These are phyloP conservation scores for Abortiporus biennis DNA, from an alignment of 1,284 basidiomycete genomes.

Conservation along the genomic window DNA sequence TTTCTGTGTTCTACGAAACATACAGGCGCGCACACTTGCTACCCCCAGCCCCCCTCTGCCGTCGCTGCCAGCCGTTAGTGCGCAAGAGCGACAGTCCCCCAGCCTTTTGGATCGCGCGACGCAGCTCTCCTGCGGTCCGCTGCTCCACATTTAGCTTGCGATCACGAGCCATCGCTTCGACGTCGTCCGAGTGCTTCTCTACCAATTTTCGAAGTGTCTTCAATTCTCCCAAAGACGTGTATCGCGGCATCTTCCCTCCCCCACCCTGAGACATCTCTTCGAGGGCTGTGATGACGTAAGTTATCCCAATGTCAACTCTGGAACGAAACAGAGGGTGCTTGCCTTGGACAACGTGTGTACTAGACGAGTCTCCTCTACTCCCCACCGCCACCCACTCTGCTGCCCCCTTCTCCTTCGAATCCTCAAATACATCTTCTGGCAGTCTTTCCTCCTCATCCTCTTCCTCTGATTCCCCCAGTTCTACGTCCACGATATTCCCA, in stretches of 20 bases:
- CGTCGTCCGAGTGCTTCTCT: slow-evolving; percentile 67
- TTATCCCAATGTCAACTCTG: slow-evolving; percentile 13
- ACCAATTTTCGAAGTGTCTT: slow-evolving; percentile 68
- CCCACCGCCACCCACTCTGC: slow-evolving; percentile 28
- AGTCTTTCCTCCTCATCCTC: slow-evolving; percentile 22
- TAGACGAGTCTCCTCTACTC: slow-evolving; percentile 13
- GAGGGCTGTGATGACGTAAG: slow-evolving; percentile 30
- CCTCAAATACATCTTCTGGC: slow-evolving; percentile 23
- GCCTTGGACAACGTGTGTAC: slow-evolving; percentile 28
- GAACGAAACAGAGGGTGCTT: slow-evolving; percentile 12
- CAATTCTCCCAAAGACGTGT: slow-evolving; percentile 67
- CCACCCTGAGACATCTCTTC: slow-evolving; percentile 39
- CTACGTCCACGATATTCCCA: slow-evolving; percentile 76
- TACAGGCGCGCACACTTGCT: too few species aligned
- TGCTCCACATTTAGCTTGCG: slow-evolving; percentile 79
- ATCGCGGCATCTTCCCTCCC: slow-evolving; percentile 41
- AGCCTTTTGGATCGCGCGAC: slow-evolving; percentile 50
- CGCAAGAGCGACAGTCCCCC: slow-evolving; percentile 33
- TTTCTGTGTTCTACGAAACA: too few species aligned
- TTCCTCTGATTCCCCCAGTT: slow-evolving; percentile 55
- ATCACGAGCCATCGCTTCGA: slow-evolving; percentile 77
- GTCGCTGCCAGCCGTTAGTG: too few species aligned
- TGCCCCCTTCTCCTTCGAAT: slow-evolving; percentile 22
- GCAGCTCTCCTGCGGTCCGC: slow-evolving; percentile 81
- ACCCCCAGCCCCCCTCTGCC: too few species aligned